Evolutionary conservation across 2,329 filamentous ascomycete species (phyloP), one percentile per base, ranked within the genome.

Genomic region (Rutstroemia sydowiana): DNA sequence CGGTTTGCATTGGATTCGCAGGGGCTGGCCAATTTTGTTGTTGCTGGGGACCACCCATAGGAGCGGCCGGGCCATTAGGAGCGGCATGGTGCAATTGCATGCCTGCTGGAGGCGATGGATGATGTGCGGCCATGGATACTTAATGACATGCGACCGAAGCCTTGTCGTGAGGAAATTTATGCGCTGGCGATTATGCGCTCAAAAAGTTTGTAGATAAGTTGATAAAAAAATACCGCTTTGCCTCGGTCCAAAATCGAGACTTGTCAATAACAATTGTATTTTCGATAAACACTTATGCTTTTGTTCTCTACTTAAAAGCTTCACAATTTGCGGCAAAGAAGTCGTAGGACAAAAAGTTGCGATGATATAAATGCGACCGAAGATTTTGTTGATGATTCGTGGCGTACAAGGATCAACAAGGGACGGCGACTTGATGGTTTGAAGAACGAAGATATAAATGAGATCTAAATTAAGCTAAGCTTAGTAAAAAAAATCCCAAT

Each of bases 1-100:
- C 81, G 66, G 88, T 85, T 62, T 91, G 86, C 61, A 86, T 49
- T 48, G 42, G 36, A n/a, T 45, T 34, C 36, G 49, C 49, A 13
- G 49, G 36, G 20, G 30, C 82, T 20, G 87, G 52, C 16, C 59
- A 58, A 48, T 57, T 61, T 40, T 60, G 60, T 37, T 59, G 61
- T 42, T 60, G 63, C 28, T 54, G 59, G 44, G 55, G 52, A 37
- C 56, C 56, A n/a, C n/a, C n/a, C 58, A 63, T 60, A 1, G 60
- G 60, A 28, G 64, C 61, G 53, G 65, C 59, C 42, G 62, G 63
- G n/a, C 61, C 51, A 30, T 48, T 43, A 4, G 47, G 51, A 23
- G 37, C 37, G 32, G 43, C 61, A 61, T 66, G 65, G 45, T 65
- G 63, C 56, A 66, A 59, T 55, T 62, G 63, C 72, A 91, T 86